Base-by-base conservation (phyloP, 768 basidiomycete genomes). In the Termitomyces sp. region DNA sequence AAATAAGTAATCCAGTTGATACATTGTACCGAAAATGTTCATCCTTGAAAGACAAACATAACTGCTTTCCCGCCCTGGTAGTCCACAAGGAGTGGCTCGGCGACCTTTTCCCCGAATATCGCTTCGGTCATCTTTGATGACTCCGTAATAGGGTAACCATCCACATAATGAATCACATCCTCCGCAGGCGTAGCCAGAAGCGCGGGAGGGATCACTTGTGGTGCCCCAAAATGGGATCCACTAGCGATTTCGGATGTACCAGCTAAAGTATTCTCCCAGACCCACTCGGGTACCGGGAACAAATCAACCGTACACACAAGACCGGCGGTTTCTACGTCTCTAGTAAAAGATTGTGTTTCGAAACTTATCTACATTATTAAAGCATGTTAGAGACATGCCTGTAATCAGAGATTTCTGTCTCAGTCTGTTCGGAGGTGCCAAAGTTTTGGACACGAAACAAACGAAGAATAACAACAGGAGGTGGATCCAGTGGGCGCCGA, bases 221-320 rank as follows among this genome's bases (percentile, higher is more conserved):
- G 12, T 5, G 47, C 16, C 17, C 10, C 23, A 0, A n/a, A 50
- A 25, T 37, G 35, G 17, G 49, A n/a, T 35, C 50, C 50, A 39
- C 25, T 19, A 7, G 37, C 3, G 19, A 27, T 28, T 51, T 23
- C 5, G 9, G 50, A 12, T 8, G 44, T 27, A 10, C 9, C 44
- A 14, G n/a, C 8, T 41, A 34, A 39, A 35, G 30, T 19, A n/a
- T 25, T 34, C n/a, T 47, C 28, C 45, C 44, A 58, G 27, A 52
- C 44, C 30, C 27, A 60, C 32, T 74, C 75, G n/a, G 80, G 77
- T 5, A 85, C 79, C 3, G 82, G 81, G 59, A 85, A 89, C 35
- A 89, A 73, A 68, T 89, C 88, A 56, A 83, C 82, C n/a, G 80
- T 81, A 68, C 88, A 90, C 23, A 90, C 72, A 12, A 88, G 74